Base-by-base conservation (phyloP, 768 basidiomycete genomes). In the Suillus brevipes region DNA sequence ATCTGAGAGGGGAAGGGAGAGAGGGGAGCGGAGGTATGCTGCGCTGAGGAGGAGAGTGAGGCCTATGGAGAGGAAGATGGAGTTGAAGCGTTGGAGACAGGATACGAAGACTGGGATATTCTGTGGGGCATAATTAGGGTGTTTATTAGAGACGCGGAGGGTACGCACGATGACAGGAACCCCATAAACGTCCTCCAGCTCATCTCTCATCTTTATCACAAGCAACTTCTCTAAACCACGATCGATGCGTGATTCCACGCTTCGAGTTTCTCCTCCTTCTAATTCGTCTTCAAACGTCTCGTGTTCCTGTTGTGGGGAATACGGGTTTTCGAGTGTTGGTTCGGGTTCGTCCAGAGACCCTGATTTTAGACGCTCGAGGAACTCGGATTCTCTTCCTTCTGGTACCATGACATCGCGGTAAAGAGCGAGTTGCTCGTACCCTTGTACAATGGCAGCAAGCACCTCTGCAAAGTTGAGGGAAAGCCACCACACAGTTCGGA, bases 181-280 rank as follows among this genome's bases (percentile, higher is more conserved):
- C 2, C 92, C 92, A 70, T 92, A 94, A 6, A 92, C 82, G 58
- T 87, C 86, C 72, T 94, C 92, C 45, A 95, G 75, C 65, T 94
- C 93, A 71, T 91, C 88, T 49, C 92, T 79, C 23, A 80, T 82
- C 70, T 88, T 89, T 61, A 91, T 74, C 2, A 81, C 78, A 47
- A 91, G 73, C 28, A 94, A 76, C 72, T 85, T 80, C 34, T 91
- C 87, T 40, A 94, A 77, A 72, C 92, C 89, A 49, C 81, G 78
- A 65, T 91, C 88, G 38, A 91, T 81, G 63, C 84, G 85, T 43
- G 69, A 55, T 63, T 76, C 64, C 16, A 82, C 67, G 3, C 69
- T 62, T 20, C 47, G 60, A 37, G 64, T 52, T 25, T 45, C 58
- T 31, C 20, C 66, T 72, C 67, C 69, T 25, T 25, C 62, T 43